Conservation (phyloP, 306 rosid genomes). For the Cicer yamashitae region DNA sequence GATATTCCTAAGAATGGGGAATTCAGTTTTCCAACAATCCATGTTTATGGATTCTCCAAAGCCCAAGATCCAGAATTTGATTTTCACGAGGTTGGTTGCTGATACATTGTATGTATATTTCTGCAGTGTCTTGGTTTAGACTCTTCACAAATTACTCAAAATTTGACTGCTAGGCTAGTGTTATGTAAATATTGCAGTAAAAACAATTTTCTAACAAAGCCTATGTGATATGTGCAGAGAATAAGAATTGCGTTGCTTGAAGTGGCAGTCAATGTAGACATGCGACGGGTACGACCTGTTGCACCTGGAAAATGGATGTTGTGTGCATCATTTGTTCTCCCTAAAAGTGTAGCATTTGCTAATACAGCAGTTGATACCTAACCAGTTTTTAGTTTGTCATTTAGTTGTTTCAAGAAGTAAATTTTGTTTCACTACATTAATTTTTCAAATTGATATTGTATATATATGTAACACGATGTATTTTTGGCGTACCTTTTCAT, state of each 20-base stretch:
- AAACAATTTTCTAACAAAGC: conserved; percentile 17
- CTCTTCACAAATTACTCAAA: conserved; percentile 24
- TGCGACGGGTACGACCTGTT: conserved; percentile 84
- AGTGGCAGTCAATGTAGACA: conserved; percentile 75
- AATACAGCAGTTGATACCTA: conserved; percentile 47
- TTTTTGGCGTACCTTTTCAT: neutral
- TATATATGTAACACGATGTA: conserved; percentile 25
- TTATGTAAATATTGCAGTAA: conserved; percentile 7
- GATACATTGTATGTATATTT: conserved; percentile 29
- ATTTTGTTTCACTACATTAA: conserved; percentile 30
- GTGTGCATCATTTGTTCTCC: conserved; percentile 88
- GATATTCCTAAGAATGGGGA: conserved; percentile 56
- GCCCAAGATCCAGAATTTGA: conserved; percentile 95
- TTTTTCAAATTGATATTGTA: conserved; percentile 25
- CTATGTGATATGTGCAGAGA: conserved; percentile 59
- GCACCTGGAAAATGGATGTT: conserved; percentile 99
- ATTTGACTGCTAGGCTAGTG: conserved; percentile 29
- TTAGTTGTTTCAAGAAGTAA: conserved; percentile 1
- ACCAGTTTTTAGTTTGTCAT: conserved; percentile 38
- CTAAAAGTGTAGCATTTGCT: conserved; percentile 77
- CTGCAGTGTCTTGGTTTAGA: conserved; percentile 12
- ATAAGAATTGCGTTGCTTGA: conserved; percentile 80
- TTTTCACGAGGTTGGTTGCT: conserved; percentile 76
- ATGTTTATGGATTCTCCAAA: conserved; percentile 95
- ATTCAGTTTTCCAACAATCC: conserved; percentile 71